Conservation (phyloP, 305 asterid genomes). For the Solanum hybrid region DNA sequence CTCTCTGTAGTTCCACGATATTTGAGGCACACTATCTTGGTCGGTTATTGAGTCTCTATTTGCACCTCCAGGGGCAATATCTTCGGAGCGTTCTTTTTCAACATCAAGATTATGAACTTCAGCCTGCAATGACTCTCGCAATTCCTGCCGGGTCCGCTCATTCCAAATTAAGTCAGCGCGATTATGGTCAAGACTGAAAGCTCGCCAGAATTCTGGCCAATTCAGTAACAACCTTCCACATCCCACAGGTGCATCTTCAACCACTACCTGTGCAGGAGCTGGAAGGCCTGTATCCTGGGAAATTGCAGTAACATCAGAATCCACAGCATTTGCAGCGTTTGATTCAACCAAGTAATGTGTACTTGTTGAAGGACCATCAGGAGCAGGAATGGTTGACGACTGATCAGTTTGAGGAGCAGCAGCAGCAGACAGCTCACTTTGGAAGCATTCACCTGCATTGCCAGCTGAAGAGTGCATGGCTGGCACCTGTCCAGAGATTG, state of each 20-base stretch:
- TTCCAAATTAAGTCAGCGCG: constrained; percentile 99
- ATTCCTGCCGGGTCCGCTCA: constrained; percentile 97
- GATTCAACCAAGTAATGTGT: constrained; percentile 39
- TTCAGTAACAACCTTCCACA: constrained; percentile 93
- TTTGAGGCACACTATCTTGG: constrained; percentile 64
- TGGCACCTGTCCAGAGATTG: constrained; percentile 32
- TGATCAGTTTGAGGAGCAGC: constrained; percentile 39
- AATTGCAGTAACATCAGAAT: constrained; percentile 38
- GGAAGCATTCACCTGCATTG: constrained; percentile 36
- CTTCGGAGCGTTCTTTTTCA: constrained; percentile 94
- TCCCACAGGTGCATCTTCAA: constrained; percentile 81
- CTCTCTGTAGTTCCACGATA: constrained; percentile 97
- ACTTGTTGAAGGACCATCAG: constrained; percentile 30
- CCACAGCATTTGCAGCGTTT: constrained; percentile 31
- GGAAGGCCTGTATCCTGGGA: constrained; percentile 52
- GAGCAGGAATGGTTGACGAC: constrained; percentile 30
- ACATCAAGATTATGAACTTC: constrained; percentile 95
- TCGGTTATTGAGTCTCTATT: constrained; percentile 46
- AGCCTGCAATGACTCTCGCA: constrained; percentile 86
- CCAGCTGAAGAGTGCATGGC: constrained; percentile 26
- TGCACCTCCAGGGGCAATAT: constrained; percentile 81
- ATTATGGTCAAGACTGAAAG: constrained; percentile 91
- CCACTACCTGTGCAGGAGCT: constrained; percentile 95
- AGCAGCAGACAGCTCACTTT: constrained; percentile 36
- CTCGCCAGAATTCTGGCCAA: constrained; percentile 98